Base-by-base conservation (phyloP, 1,284 basidiomycete species). In the Boletus semigastroideus region DNA sequence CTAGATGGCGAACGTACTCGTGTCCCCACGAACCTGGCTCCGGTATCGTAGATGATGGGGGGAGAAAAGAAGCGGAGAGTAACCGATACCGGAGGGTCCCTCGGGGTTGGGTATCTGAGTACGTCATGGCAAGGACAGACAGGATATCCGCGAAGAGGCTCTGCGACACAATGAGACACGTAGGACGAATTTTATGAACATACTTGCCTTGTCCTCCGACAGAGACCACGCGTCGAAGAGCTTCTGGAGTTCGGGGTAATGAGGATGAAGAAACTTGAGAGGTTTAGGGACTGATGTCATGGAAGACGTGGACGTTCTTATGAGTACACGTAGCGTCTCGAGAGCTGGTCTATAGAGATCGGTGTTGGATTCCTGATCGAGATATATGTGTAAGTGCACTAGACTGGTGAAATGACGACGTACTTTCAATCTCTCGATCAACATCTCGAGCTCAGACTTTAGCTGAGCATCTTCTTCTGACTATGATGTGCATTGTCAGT, bases 201-300 rank as follows among this genome's bases (percentile, higher is more conserved):
- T 17, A 60, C 73, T 56, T 54, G 87, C 93, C 79, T 91, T 91
- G 75, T 94, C 82, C 61, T 90, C 86, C 40, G 87, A 86, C 62
- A 80, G 57, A 31, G 82, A 65, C 93, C 93, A 98, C 43, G 79
- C 78, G 55, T 92, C 88, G 70, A 93, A 90, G 19, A 96, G 74
- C 34, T 75, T 74, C 69, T 94, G 92, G 49, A 99, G 79, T 57
- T 89, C 90, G 39, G 90, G 90, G 70, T 97, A 99, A 68, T 95
- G 90, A 27, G 95, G 96, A 55, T 95, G 87, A 44, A 99, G 82
- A 76, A 99, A 99, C 74, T 99, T 99, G 58, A 99, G 83, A 33
- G 97, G 97, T 77, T 99, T 99, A 4, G 97, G 97, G 13, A 99
- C 97, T 14, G 93, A 96, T n/a, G 97, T 99, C 96, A 99, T 98